Evolutionary conservation across 2,329 filamentous ascomycete genomes (phyloP).

Genomic region (Escovopsis sp.): DNA sequence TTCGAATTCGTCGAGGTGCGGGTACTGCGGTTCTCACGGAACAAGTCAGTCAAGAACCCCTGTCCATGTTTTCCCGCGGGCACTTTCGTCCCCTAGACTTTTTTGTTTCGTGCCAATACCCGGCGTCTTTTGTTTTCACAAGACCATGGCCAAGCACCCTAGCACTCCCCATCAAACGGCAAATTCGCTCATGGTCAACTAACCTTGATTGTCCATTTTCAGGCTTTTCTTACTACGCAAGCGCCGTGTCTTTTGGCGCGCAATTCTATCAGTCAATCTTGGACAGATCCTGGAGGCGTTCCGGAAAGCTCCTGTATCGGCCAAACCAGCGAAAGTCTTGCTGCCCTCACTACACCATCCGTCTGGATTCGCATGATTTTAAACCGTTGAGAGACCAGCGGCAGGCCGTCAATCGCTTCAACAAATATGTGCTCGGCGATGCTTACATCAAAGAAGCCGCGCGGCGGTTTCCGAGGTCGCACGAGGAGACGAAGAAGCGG

Average conservation of each 20-base stretch:
- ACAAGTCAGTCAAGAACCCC: constrained; percentile 35
- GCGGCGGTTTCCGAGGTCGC: constrained; percentile 50
- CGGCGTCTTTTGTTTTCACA: no score
- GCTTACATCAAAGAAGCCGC: constrained; percentile 50
- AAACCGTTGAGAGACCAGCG: constrained; percentile 58
- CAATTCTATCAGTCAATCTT: constrained; percentile 58
- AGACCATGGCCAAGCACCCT: no score
- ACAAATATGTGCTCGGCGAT: constrained; percentile 54
- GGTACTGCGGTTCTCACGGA: constrained; percentile 34
- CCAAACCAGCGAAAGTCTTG: constrained; percentile 69
- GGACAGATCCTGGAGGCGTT: constrained; percentile 66
- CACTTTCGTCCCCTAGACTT: no score
- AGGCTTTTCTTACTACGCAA: constrained; percentile 64
- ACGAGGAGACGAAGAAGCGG: constrained; percentile 47
- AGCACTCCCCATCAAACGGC: no score
- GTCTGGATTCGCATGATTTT: constrained; percentile 51
- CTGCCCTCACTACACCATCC: constrained; percentile 82
- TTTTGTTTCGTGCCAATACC: no score
- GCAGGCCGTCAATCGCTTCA: constrained; percentile 64
- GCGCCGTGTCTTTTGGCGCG: constrained; percentile 44
- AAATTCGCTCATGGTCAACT: background rate
- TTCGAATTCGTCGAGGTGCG: constrained; percentile 35
- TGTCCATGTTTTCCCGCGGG: no score
- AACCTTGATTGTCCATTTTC: constrained; percentile 2
- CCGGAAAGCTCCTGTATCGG: constrained; percentile 57